Evolutionary conservation across 2,329 filamentous ascomycete species (phyloP).

Genomic region (Dendrostoma leiphaemia): DNA sequence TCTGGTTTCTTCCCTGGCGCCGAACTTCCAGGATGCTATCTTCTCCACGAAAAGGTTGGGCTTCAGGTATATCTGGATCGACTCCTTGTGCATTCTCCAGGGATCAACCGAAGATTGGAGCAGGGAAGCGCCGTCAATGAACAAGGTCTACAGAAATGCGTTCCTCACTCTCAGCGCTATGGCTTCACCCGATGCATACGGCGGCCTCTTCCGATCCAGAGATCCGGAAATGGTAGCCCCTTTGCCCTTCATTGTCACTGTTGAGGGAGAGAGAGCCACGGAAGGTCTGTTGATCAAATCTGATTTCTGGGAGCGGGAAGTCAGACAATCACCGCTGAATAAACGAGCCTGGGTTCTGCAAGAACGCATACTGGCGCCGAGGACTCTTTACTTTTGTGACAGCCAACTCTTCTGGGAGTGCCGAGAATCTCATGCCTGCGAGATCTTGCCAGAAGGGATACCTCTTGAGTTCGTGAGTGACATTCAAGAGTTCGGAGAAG

Average conservation of each 20-base stretch:
- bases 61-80: no score
- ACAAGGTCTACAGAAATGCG: constrained; percentile 24
- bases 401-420: constrained; percentile 15
- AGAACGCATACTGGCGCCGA: constrained; percentile 8
- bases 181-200: constrained; percentile 1
- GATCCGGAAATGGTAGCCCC: background rate
- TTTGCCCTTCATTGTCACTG: background rate
- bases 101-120: constrained; percentile 25
- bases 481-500: background rate
- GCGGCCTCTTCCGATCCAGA: constrained; percentile 5
- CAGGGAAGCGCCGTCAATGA: constrained; percentile 25
- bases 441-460: constrained; percentile 1
- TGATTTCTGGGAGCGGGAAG: constrained; percentile 8
- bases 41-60: no score
- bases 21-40: no score
- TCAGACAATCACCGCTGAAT: background rate
- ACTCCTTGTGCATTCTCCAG: no score
- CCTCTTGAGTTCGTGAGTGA: background rate
- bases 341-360: constrained; percentile 15
- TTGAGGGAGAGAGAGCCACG: background rate
- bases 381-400: constrained; percentile 9
- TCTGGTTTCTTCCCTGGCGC: no score
- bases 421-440: constrained; percentile 8
- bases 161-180: constrained; percentile 4
- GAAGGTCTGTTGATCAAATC: constrained; percentile 7